Base-by-base conservation (phyloP, 805 yeast genomes). In the Schwanniomyces polymorphus region DNA sequence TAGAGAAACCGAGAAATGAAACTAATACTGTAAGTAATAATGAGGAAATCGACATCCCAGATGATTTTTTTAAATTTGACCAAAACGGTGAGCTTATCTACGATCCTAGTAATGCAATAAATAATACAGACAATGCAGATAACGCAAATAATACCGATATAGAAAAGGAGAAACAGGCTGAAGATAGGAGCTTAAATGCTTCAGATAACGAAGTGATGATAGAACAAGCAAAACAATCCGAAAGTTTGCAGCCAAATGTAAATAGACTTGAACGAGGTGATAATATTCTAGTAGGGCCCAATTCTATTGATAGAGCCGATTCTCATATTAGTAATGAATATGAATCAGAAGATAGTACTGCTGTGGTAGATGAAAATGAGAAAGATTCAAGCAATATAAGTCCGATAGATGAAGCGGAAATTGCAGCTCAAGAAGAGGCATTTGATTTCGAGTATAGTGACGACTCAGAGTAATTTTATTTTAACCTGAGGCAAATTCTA, bases 391-490 rank as follows among this genome's bases (percentile, higher is more conserved):
- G 3, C 16, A n/a, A 16, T 31, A 8, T 31, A 16, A n/a, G 16
- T 9, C 35, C 10, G 25, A 35, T 17, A 17, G 21, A 26, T 8
- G 12, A 9, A n/a, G 23, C 23, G 9, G 50, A 44, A 11, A 23
- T 42, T 27, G 42, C 47, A 38, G 46, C 40, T 11, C 53, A 51
- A 17, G 58, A 56, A 10, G 70, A 67, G 9, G 78, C 70, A 18
- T 78, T 69, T 55, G 82, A 77, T 0, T 76, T 78, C 51, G 81
- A 75, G 40, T 73, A 72, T 45, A 67, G 70, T 52, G 60, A 59
- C 29, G 60, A 59, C 29, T 57, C 58, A 23, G 61, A 56, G 2
- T 55, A 47, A 47, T 12, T 31, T 4, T 16, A 31, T 14, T 14
- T 31, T 31, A 27, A 6, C 29, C 7, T 6, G 29, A 27, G 29